Conservation (phyloP, 1,284 basidiomycete genomes). For the Mycena sp. region DNA sequence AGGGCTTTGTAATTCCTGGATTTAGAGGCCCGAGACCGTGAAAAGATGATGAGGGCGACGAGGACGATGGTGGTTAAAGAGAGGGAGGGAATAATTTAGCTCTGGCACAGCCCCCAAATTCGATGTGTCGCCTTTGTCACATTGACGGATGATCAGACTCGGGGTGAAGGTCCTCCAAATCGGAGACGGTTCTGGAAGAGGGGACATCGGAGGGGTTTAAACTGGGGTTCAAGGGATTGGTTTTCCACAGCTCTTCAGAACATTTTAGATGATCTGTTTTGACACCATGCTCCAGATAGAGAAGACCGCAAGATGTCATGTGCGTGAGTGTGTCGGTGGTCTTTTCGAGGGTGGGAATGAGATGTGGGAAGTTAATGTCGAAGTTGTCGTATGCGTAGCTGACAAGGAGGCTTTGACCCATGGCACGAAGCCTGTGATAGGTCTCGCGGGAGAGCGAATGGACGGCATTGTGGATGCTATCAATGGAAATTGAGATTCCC, state of each 20-base stretch:
- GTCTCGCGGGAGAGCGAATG: constrained; percentile 32
- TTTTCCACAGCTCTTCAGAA: constrained; percentile 38
- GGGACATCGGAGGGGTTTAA: not conserved
- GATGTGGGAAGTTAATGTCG: constrained; percentile 41
- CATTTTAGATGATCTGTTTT: constrained; percentile 35
- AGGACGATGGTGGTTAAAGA: too few species aligned
- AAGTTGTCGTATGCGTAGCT: constrained; percentile 47
- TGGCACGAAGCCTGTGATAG: not conserved
- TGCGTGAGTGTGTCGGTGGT: constrained; percentile 35
- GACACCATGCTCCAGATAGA: constrained; percentile 37
- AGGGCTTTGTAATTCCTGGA: too few species aligned
- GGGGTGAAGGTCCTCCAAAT: constrained; percentile 22
- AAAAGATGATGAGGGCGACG: too few species aligned
- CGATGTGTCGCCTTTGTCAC: too few species aligned
- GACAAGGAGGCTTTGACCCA: constrained; percentile 30
- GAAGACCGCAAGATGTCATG: constrained; percentile 38
- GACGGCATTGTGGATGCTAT: constrained; percentile 32
- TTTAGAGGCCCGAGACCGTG: too few species aligned
- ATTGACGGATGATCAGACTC: constrained; percentile 9
- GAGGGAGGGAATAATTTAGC: too few species aligned
- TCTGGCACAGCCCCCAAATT: too few species aligned
- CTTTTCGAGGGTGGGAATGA: constrained; percentile 35
- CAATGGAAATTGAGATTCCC: constrained; percentile 35
- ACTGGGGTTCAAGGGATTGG: constrained; percentile 3
- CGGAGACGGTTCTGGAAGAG: constrained; percentile 2